These are phyloP conservation scores for Pichia sp. DNA, from an alignment of 1,139 yeast species.

Conservation along the genomic window DNA sequence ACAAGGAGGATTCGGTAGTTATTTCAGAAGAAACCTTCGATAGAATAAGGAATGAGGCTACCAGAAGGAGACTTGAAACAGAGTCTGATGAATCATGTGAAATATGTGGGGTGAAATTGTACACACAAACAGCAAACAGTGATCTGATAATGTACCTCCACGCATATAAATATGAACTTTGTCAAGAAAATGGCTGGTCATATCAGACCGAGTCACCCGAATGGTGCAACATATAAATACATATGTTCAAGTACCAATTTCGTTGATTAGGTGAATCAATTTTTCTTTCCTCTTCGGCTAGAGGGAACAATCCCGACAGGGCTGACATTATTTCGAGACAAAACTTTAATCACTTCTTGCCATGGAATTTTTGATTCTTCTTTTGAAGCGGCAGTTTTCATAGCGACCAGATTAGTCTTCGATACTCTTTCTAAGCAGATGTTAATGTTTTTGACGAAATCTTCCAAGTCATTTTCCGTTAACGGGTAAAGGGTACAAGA, in stretches of 20 bases:
- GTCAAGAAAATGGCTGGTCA: slow-evolving; percentile 26
- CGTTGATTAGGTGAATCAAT: too few relatives aligned
- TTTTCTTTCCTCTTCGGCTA: neutral
- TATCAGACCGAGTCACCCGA: slow-evolving; percentile 39
- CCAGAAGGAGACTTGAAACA: slow-evolving; percentile 18
- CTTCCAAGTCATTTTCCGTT: slow-evolving; percentile 31
- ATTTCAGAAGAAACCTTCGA: slow-evolving; percentile 20
- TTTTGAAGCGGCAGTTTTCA: slow-evolving; percentile 32
- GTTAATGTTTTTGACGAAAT: slow-evolving; percentile 34
- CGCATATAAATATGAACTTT: slow-evolving; percentile 46
- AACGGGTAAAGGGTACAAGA: slow-evolving; percentile 40
- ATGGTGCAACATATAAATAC: slow-evolving; percentile 34
- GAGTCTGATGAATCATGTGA: slow-evolving; percentile 35
- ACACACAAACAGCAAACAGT: slow-evolving; percentile 38
- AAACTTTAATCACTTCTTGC: slow-evolving; percentile 17
- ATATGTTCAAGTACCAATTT: too few relatives aligned
- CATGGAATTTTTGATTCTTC: slow-evolving; percentile 32
- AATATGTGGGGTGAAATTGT: slow-evolving; percentile 44
- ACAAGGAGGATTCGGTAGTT: neutral
- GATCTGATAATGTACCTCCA: slow-evolving; percentile 53
- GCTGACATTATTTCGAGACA: slow-evolving; percentile 16
- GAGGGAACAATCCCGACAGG: neutral
- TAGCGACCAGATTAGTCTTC: slow-evolving; percentile 2
- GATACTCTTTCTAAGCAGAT: slow-evolving; percentile 33
- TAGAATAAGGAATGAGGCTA: slow-evolving; percentile 20